These are phyloP conservation scores for Leccinum arenicola DNA, from an alignment of 768 basidiomycete genomes.

Conservation along the genomic window DNA sequence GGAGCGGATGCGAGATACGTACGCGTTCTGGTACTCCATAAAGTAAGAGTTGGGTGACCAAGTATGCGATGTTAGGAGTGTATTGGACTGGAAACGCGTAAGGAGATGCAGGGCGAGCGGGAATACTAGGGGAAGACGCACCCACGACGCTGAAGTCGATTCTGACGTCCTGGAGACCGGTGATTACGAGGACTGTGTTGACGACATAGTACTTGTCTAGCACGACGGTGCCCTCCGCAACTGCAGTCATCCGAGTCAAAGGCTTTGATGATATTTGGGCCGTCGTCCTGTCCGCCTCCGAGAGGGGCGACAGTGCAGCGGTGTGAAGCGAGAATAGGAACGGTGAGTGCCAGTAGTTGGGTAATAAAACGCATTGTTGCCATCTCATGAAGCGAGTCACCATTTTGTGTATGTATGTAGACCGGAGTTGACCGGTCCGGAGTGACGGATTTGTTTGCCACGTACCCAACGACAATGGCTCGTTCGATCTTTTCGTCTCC, in stretches of 20 bases:
- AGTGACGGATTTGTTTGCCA: slow-evolving; percentile 6
- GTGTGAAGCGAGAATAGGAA: neutral
- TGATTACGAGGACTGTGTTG: slow-evolving; percentile 38
- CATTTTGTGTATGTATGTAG: no score
- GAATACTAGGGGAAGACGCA: slow-evolving; percentile 11
- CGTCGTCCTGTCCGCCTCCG: slow-evolving; percentile 5
- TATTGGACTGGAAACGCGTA: slow-evolving; percentile 28
- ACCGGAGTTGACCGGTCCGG: neutral
- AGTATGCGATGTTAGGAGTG: slow-evolving; percentile 40
- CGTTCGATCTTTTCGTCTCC: slow-evolving; percentile 22
- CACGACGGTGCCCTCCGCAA: slow-evolving; percentile 28
- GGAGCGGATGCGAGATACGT: neutral
- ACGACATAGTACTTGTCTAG: slow-evolving; percentile 37
- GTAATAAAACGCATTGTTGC: neutral
- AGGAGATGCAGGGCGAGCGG: neutral
- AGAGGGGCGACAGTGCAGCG: slow-evolving; percentile 27
- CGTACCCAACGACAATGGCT: slow-evolving; percentile 6
- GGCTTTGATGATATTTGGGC: slow-evolving; percentile 33
- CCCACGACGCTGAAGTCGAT: slow-evolving; percentile 39
- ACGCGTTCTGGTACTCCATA: slow-evolving; percentile 45
- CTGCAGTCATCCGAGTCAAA: slow-evolving; percentile 28
- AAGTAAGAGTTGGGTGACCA: slow-evolving; percentile 39
- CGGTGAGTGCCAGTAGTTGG: neutral
- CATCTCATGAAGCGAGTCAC: no score
- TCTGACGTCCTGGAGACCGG: slow-evolving; percentile 36